Base-by-base conservation (phyloP, 208 protist genomes). In the Vickermania spadyakhi region DNA sequence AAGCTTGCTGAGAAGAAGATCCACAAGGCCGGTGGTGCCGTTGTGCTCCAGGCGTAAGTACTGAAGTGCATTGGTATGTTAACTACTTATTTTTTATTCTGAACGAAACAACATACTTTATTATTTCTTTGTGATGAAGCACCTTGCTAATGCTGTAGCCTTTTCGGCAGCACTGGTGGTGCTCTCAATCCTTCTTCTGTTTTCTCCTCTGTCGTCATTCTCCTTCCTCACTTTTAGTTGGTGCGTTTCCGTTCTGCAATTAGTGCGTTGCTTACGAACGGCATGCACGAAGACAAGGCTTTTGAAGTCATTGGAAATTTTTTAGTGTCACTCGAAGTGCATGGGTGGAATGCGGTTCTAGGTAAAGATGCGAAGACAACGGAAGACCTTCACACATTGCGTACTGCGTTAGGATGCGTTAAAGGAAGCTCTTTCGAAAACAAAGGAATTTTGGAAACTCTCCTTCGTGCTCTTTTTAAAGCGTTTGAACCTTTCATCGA, bases 1-100 rank as follows among this genome's bases (percentile, higher is more conserved):
- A 89, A 97, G 73, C 65, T 89, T 26, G 99, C 99, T 49, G 98
- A 99, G 89, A 87, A 98, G 87, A 99, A 99, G 95, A 99, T 99
- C 83, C 97, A 98, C 70, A 97, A 89, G 75, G 97, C 85, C 64
- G 99, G 99, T 72, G 99, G 99, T 75, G 96, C 89, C 31, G 98
- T 98, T 66, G 86, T 99, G 45, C 83, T 99, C 31, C 96, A 94
- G 75, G 97, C 97, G 58, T 99, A 98, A 77, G 30, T 18, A n/a
- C n/a, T n/a, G n/a, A n/a, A n/a, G n/a, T n/a, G n/a, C n/a, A n/a
- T n/a, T n/a, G n/a, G n/a, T n/a, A n/a, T n/a, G n/a, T n/a, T n/a
- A n/a, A n/a, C n/a, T n/a, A n/a, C n/a, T n/a, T 50, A 31, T 21
- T 55, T 73, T 57, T 66, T 60, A 60, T 26, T 29, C 28, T 41